Base-by-base conservation (phyloP, 345 rosid genomes). In the Salix suchowensis region DNA sequence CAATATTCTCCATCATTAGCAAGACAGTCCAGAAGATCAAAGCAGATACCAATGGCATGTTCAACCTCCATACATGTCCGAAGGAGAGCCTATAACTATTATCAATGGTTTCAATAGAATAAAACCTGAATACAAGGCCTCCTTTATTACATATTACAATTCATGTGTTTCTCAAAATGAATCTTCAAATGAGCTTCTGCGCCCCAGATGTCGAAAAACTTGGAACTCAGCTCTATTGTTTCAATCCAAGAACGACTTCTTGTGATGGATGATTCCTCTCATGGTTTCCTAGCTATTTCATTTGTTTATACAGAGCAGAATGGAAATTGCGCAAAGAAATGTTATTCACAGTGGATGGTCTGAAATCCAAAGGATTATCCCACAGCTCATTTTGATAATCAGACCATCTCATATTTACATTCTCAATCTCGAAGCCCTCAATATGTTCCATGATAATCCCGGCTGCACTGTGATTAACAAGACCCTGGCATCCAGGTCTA, bases 401-500 rank as follows among this genome's bases (percentile, higher is more conserved):
- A 24, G 84, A 82, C 96, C 98, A 90, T 79, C 83, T 91, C 90
- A 91, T 81, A 78, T 84, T 85, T 68, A 95, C 96, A 80, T 91
- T 91, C 68, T 90, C 88, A 68, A 90, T 67, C 76, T 89, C 88
- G 76, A 95, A 79, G 19, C 98, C 98, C 71, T 90, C 80, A 32
- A 95, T 87, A 79, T 93, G 85, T 62, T 95, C 98, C 98, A 93
- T 91, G 69, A 91, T 89, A 76, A 96, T 89, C 80, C 99, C 94
- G 4, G 96, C 88, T n/a, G 86, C 76, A 76, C 84, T 75, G 79
- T 91, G 98, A 16, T 87, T 85, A 48, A 91, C 91, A 1, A 95
- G 87, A 62, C 97, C 98, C 82, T 76, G 88, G 83, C 98, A 95
- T 68, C 98, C 98, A 0, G 96, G 98, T 82, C 97, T 85, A 80